Percentiles rank a stretch among this genome's conserved stretches.
Evolutionary conservation across 768 basidiomycete genomes (phyloP).

Genomic region (Tricholoma sp.): DNA sequence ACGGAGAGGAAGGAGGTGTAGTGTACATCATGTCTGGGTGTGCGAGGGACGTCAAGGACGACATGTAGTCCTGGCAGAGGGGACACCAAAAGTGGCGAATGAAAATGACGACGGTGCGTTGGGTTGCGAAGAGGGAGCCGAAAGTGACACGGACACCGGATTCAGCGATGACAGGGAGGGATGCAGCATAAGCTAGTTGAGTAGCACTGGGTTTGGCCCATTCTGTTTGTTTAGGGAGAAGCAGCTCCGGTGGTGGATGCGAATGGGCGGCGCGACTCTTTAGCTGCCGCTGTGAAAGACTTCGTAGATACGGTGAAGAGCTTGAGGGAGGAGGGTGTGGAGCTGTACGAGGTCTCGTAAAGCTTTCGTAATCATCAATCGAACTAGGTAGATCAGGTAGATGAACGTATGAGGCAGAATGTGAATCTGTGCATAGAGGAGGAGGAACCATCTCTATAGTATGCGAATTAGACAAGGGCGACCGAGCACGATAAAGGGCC

Average conservation of each 20-base stretch:
- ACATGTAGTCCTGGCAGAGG: slow-evolving; percentile 84
- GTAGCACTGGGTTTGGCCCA: slow-evolving; percentile 45
- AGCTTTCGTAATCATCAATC: neutral
- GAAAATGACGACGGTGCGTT: slow-evolving; percentile 71
- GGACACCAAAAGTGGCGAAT: slow-evolving; percentile 91
- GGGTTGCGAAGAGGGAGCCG: slow-evolving; percentile 54
- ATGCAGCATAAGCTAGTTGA: slow-evolving; percentile 58
- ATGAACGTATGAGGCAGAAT: slow-evolving; percentile 1
- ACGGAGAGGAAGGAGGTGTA: neutral
- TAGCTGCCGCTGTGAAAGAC: neutral
- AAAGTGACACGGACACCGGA: slow-evolving; percentile 64
- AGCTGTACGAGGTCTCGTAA: neutral
- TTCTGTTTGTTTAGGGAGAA: slow-evolving; percentile 26
- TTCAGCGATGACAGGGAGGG: slow-evolving; percentile 60
- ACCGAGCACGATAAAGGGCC: neutral
- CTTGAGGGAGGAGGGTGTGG: neutral
- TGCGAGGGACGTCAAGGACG: slow-evolving; percentile 46
- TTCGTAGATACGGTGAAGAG: neutral
- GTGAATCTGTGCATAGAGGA: neutral
- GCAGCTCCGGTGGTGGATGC: neutral
- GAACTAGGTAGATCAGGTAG: neutral
- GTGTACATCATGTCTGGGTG: slow-evolving; percentile 35
- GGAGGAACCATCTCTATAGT: slow-evolving; percentile 2
- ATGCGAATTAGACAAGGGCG: neutral
- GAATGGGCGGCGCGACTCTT: neutral